Percentiles rank a stretch among this genome's conserved stretches.
These are phyloP conservation scores for Dichomitus squalens DNA, from an alignment of 1,284 basidiomycete genomes.

Conservation along the genomic window DNA sequence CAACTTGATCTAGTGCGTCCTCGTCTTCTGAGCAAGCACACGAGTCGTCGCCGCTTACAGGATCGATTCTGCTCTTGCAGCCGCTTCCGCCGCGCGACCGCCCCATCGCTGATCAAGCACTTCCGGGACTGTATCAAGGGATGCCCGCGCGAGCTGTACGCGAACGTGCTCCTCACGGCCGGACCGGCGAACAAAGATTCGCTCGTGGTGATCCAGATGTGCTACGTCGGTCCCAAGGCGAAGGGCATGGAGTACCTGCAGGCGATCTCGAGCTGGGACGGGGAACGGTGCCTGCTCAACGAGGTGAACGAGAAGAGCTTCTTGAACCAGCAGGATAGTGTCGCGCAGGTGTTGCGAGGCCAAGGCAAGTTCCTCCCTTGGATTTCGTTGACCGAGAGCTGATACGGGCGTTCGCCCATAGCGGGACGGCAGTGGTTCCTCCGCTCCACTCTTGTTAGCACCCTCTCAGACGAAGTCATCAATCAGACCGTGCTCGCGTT, in stretches of 20 bases:
- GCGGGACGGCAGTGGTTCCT: constrained; percentile 89
- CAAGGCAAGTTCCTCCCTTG: constrained; percentile 54
- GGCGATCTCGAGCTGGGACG: constrained; percentile 86
- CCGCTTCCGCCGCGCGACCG: constrained; percentile 82
- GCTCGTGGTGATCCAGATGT: constrained; percentile 88
- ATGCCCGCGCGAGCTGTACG: constrained; percentile 84
- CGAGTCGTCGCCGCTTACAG: too few species aligned
- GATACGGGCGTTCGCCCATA: constrained; percentile 23
- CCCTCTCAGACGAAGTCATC: constrained; percentile 84
- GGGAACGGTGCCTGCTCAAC: constrained; percentile 78
- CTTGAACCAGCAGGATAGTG: constrained; percentile 85
- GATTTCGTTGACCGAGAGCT: not conserved
- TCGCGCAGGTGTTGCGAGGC: constrained; percentile 85
- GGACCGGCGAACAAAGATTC: constrained; percentile 82
- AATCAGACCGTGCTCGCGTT: constrained; percentile 83
- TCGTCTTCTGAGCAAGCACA: not conserved
- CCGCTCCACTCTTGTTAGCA: constrained; percentile 76
- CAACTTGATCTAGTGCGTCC: constrained; percentile 79
- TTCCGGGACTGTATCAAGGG: constrained; percentile 92
- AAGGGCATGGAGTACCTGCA: constrained; percentile 80
- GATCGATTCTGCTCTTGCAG: too few species aligned
- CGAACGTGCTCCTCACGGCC: constrained; percentile 87
- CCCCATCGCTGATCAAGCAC: constrained; percentile 86
- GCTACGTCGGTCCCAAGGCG: constrained; percentile 76
- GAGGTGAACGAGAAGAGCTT: constrained; percentile 90